Evolutionary conservation across 768 basidiomycete species (phyloP).

Genomic region (Termitomyces sp.): DNA sequence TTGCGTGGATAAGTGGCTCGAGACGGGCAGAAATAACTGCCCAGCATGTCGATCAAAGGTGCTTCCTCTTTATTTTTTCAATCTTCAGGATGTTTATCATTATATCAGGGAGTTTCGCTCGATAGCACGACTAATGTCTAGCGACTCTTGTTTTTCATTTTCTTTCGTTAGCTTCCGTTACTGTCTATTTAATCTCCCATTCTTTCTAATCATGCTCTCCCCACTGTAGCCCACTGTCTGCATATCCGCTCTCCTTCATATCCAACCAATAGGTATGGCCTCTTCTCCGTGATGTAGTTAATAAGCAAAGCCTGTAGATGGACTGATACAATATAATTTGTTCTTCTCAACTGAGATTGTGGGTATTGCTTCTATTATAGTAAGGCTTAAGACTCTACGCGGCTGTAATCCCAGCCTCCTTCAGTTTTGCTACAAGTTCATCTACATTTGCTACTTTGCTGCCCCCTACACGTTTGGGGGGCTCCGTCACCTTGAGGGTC

Average conservation of each 20-base stretch:
- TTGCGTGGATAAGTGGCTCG: constrained; percentile 88
- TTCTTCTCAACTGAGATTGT: not conserved
- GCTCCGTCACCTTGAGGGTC: constrained; percentile 84
- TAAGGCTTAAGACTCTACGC: constrained; percentile 17
- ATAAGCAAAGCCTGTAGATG: constrained; percentile 8
- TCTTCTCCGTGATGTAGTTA: constrained; percentile 2
- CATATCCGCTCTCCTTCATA: constrained; percentile 4
- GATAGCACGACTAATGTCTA: constrained; percentile 12
- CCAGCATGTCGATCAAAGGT: constrained; percentile 85
- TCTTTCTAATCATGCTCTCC: not conserved
- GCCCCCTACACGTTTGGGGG: constrained; percentile 86
- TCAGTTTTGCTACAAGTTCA: constrained; percentile 83
- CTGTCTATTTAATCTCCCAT: not conserved
- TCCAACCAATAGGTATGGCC: not conserved
- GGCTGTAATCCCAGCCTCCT: constrained; percentile 69
- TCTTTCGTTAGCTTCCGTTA: not conserved
- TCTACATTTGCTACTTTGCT: constrained; percentile 90
- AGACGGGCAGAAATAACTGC: constrained; percentile 84
- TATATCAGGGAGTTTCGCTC: constrained; percentile 26
- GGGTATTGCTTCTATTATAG: constrained; percentile 1
- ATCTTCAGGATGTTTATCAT: not conserved
- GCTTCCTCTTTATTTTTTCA: constrained; percentile 1
- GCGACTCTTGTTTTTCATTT: not conserved
- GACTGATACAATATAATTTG: constrained; percentile 1
- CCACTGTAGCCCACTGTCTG: not conserved